phyloP scores from a whole-genome alignment of 2,329 filamentous ascomycete genomes.

The Tympanopsis confertula region DNA sequence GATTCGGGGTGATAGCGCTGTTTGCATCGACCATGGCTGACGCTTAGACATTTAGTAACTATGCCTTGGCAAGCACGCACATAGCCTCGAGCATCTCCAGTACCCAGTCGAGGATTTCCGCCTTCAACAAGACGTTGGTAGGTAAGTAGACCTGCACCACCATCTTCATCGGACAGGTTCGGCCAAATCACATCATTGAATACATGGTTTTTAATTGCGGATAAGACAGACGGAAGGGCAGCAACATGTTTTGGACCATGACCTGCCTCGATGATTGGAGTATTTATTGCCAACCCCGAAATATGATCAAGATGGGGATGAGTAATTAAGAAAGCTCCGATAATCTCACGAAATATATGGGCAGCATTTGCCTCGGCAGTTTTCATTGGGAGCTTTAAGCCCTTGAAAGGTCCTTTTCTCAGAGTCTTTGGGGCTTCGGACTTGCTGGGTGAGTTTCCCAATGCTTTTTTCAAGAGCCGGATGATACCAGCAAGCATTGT shows the following conservation, averaged over 20 bases:
- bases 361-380: conserved; percentile 48
- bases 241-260: conserved; percentile 49
- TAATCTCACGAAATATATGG: conserved; percentile 46
- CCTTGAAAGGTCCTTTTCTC: conserved; percentile 40
- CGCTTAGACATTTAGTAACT: conserved; percentile 44
- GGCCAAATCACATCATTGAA: conserved; percentile 62
- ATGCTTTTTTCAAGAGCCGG: conserved; percentile 38
- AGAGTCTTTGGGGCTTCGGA: no score
- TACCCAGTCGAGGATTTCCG: conserved; percentile 48
- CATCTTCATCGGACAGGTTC: conserved; percentile 55
- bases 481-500: conserved; percentile 50
- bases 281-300: conserved; percentile 54
- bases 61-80: conserved; percentile 52
- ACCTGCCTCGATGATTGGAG: conserved; percentile 49
- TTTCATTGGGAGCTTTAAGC: conserved; percentile 39
- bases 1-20: conserved; percentile 19
- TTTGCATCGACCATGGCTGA: conserved; percentile 50
- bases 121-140: conserved; percentile 53
- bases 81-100: conserved; percentile 46
- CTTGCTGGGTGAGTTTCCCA: conserved; percentile 11
- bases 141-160: conserved; percentile 53
- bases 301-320: conserved; percentile 56
- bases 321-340: conserved; percentile 51
- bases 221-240: conserved; percentile 48
- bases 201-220: conserved; percentile 53